Evolutionary conservation across 306 rosid genomes (phyloP), one percentile per base, ranked within the genome.

Genomic region (Lupinus albus): DNA sequence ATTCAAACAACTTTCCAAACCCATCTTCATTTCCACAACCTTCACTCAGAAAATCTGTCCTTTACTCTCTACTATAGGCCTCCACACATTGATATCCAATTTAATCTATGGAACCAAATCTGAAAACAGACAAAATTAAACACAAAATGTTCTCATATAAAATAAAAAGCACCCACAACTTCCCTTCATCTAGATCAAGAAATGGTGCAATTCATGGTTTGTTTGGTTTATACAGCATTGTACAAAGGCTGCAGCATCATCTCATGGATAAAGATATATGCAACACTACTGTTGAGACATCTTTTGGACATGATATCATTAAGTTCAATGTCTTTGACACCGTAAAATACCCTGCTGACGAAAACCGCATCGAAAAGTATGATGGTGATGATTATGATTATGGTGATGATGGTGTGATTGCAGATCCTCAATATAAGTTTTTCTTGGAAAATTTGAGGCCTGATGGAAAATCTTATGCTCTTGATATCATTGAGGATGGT

Each of bases 401-500:
- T 0, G 67, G 4, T 0, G 50, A 35, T 11, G 61, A 32, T 8
- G 5, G 2, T 32, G 52, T 41, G 63, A 3, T 10, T 9, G 38
- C 6, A 16, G 60, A 59, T 68, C 57, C 51, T 1, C 18, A 42
- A 0, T 47, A 67, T 32, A 33, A 33, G 6, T 2, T 7, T 41
- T 76, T 76, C 52, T 11, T 67, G 42, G 49, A 72, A 7, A 33
- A 76, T 44, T 36, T 67, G 6, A 80, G 52, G 56, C 45, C 28
- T 12, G 28, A 42, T 59, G 81, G 76, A 61, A 48, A 54, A 5
- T 76, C 63, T 20, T 56, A 61, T 72, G 65, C 41, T 4, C 78
- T 80, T 13, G 73, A 72, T 7, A 71, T 76, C 4, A 14, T 51
- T 50, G 48, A 72, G 45, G 81, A 72, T n/a, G 55, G 32, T 18